Conservation (phyloP, 495 filamentous ascomycete genomes). For the Penicillium desertorum region DNA sequence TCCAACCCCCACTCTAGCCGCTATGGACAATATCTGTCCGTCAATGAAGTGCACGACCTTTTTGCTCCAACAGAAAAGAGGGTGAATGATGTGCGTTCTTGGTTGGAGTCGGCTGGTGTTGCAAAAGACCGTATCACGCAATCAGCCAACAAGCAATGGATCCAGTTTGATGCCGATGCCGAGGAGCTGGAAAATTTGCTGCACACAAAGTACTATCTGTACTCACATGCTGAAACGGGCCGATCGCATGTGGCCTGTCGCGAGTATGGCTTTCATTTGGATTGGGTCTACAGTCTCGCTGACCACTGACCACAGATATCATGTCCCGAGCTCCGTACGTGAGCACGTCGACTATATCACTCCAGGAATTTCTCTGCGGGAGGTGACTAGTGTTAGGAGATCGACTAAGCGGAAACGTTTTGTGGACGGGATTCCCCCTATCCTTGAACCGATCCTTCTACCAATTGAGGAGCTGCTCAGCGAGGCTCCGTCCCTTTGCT, state of each 20-base stretch:
- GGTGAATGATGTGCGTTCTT: constrained; percentile 45
- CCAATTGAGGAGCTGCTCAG: constrained; percentile 19
- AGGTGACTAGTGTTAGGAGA: constrained; percentile 19
- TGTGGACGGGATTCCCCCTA: constrained; percentile 17
- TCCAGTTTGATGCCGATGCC: constrained; percentile 53
- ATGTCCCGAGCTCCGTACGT: constrained; percentile 49
- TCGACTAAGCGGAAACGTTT: constrained; percentile 17
- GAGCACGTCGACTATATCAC: constrained; percentile 60
- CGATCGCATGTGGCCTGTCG: constrained; percentile 50
- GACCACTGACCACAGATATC: constrained; percentile 35
- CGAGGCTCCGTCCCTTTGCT: constrained; percentile 24
- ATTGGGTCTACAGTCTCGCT: neutral
- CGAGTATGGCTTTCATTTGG: constrained; percentile 21
- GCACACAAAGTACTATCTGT: constrained; percentile 57
- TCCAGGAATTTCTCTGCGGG: constrained; percentile 40
- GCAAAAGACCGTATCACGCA: constrained; percentile 42
- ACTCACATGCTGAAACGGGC: constrained; percentile 48
- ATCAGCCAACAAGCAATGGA: constrained; percentile 52
- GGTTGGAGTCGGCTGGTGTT: constrained; percentile 53
- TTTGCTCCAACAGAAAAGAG: constrained; percentile 48
- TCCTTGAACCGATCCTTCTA: constrained; percentile 41
- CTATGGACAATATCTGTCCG: constrained; percentile 52
- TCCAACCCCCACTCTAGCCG: constrained; percentile 46
- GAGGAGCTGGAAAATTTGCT: constrained; percentile 56
- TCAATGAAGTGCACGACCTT: constrained; percentile 49